Conservation (phyloP, 2,329 filamentous ascomycete genomes). For the Pseudogymnoascus verrucosus region DNA sequence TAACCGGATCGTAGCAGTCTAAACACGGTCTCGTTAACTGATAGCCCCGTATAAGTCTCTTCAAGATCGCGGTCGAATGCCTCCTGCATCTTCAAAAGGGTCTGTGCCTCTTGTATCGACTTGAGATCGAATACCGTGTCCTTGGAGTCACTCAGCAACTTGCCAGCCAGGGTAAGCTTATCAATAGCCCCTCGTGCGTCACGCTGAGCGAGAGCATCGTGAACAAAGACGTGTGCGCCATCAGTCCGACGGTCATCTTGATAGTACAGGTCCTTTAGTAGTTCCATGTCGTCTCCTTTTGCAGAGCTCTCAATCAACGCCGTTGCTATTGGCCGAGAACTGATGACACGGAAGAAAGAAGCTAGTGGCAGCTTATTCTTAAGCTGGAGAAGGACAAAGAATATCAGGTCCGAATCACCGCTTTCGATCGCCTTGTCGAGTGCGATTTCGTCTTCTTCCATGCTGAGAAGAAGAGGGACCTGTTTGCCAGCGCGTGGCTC, state of each 20-base stretch:
- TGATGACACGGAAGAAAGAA: conserved; percentile 87
- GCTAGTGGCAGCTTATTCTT: conserved; percentile 87
- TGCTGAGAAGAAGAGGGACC: conserved; percentile 82
- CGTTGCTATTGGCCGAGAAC: conserved; percentile 73
- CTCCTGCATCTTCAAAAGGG: conserved; percentile 79
- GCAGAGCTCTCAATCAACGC: conserved; percentile 85
- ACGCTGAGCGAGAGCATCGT: conserved; percentile 70
- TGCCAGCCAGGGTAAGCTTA: conserved; percentile 80
- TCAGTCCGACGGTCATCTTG: conserved; percentile 89
- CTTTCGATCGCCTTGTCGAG: conserved; percentile 95
- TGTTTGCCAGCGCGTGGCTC: conserved; percentile 93
- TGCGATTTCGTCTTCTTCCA: conserved; percentile 93
- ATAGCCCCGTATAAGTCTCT: conserved; percentile 70
- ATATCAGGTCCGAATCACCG: conserved; percentile 88
- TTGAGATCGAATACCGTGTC: conserved; percentile 68
- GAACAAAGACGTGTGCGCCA: conserved; percentile 77
- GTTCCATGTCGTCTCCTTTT: conserved; percentile 62
- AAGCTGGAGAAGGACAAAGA: conserved; percentile 77
- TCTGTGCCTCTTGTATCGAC: conserved; percentile 69
- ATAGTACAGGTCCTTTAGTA: conserved; percentile 95
- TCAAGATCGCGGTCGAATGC: conserved; percentile 76
- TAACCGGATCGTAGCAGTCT: conserved; percentile 78
- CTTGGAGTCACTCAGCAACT: conserved; percentile 75
- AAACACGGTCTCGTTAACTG: conserved; percentile 86
- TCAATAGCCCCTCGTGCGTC: conserved; percentile 65